phyloP scores from a whole-genome alignment of 768 basidiomycete species.

The Agaricus blazei region DNA sequence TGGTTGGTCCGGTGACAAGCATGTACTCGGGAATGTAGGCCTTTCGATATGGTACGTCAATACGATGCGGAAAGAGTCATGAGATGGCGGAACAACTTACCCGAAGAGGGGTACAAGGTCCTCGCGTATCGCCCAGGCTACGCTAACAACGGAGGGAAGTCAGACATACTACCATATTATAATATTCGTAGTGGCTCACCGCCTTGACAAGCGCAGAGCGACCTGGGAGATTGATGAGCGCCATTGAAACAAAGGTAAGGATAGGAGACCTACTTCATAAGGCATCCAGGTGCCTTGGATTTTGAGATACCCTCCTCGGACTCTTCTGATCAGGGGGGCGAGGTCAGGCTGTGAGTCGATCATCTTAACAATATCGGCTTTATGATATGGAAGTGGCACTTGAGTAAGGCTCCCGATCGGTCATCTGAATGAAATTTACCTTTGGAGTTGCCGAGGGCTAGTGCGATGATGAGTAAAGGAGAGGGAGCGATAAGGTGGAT shows the following conservation, averaged over 20 bases:
- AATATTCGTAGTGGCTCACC: constrained; percentile 41
- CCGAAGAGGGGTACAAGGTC: constrained; percentile 87
- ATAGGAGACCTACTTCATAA: constrained; percentile 56
- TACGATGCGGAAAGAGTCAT: neutral
- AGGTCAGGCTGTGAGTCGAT: constrained; percentile 89
- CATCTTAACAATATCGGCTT: constrained; percentile 91
- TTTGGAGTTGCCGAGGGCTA: constrained; percentile 87
- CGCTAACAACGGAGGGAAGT: constrained; percentile 36
- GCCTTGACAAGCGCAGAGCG: constrained; percentile 71
- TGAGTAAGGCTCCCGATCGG: neutral
- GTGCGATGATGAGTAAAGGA: neutral
- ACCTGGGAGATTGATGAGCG: constrained; percentile 39
- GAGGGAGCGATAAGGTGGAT: neutral
- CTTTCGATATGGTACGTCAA: constrained; percentile 28
- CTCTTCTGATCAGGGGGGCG: constrained; percentile 74
- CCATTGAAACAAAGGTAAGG: neutral
- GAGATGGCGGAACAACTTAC: constrained; percentile 31
- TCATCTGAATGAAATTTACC: constrained; percentile 35
- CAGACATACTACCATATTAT: constrained; percentile 7
- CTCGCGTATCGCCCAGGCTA: constrained; percentile 84
- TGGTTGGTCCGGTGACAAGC: constrained; percentile 79
- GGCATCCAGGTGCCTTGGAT: constrained; percentile 96
- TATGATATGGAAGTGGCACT: neutral
- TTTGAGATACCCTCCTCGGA: constrained; percentile 85
- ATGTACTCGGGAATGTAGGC: constrained; percentile 79